phyloP scores from a whole-genome alignment of 441 rosid species.

The Euphorbia schlechtendalii region DNA sequence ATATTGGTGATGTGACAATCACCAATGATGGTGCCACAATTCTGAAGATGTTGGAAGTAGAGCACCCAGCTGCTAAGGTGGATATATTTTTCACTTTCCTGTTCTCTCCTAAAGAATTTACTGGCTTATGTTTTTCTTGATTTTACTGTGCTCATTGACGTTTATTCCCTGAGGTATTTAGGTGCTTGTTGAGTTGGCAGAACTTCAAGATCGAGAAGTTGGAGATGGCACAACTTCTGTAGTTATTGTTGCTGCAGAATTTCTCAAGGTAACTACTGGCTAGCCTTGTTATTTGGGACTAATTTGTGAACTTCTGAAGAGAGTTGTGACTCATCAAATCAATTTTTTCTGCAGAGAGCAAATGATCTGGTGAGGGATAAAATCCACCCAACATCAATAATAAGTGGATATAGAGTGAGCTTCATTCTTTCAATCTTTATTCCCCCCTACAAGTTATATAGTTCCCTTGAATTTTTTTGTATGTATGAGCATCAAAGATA shows the following conservation, averaged over 20 bases:
- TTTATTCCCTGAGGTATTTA: slow-evolving; percentile 16
- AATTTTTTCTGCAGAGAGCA: slow-evolving; percentile 56
- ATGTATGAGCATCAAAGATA: background rate
- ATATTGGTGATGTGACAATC: slow-evolving; percentile 90
- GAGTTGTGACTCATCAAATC: slow-evolving; percentile 13
- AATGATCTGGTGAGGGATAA: slow-evolving; percentile 96
- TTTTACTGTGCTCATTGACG: slow-evolving; percentile 5
- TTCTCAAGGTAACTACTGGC: slow-evolving; percentile 62
- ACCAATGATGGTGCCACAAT: slow-evolving; percentile 95
- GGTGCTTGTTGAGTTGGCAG: slow-evolving; percentile 96
- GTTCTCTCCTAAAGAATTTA: background rate
- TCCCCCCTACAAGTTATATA: slow-evolving; percentile 2
- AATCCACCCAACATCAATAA: slow-evolving; percentile 96
- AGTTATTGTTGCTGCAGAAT: slow-evolving; percentile 90
- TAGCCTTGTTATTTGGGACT: background rate
- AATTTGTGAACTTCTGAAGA: background rate
- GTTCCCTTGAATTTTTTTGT: too few relatives aligned
- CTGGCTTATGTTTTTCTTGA: background rate
- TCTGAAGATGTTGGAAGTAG: slow-evolving; percentile 89
- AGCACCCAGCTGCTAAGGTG: slow-evolving; percentile 98
- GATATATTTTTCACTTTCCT: slow-evolving; percentile 5
- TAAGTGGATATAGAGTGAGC: slow-evolving; percentile 87
- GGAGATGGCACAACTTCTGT: slow-evolving; percentile 98
- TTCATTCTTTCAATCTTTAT: background rate
- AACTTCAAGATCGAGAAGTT: slow-evolving; percentile 95